These are phyloP conservation scores for Paramecium primaurelia DNA, from an alignment of 73 alveolate species.

Conservation along the genomic window DNA sequence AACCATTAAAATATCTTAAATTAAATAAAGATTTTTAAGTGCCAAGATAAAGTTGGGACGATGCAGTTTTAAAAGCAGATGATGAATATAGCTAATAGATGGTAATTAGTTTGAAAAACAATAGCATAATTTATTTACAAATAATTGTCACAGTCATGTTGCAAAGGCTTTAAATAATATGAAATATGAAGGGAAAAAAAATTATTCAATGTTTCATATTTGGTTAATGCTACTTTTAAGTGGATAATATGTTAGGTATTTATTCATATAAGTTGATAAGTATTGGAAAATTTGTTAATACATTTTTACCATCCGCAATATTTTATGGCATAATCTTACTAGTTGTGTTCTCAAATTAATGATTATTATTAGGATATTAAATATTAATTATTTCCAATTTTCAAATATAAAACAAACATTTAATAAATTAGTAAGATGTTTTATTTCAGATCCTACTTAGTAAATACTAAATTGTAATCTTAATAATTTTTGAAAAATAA, in stretches of 20 bases:
- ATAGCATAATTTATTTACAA: slow-evolving; percentile 57
- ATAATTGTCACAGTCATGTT: slow-evolving; percentile 77
- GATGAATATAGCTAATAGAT: slow-evolving; percentile 22
- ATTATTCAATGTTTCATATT: slow-evolving; percentile 67
- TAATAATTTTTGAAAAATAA: too few species aligned
- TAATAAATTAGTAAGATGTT: too few species aligned
- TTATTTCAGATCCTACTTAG: too few species aligned
- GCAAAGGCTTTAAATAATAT: slow-evolving; percentile 65
- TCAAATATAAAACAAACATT: too few species aligned
- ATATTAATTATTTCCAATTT: not conserved
- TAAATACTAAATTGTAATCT: too few species aligned
- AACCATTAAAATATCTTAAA: slow-evolving; percentile 80
- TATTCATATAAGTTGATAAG: not conserved
- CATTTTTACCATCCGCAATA: not conserved
- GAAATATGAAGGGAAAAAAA: slow-evolving; percentile 61
- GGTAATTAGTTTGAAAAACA: not conserved
- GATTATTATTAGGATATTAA: not conserved
- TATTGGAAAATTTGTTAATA: not conserved
- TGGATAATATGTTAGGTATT: slow-evolving; percentile 61
- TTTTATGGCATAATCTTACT: not conserved
- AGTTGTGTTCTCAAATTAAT: not conserved
- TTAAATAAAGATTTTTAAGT: not conserved
- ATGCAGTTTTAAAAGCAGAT: slow-evolving; percentile 26
- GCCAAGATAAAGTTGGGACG: not conserved
- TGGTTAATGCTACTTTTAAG: slow-evolving; percentile 63